Evolutionary conservation across 73 alveolate genomes (phyloP), one percentile per base, ranked within the genome.

Genomic region (Paramecium tetraurelia): DNA sequence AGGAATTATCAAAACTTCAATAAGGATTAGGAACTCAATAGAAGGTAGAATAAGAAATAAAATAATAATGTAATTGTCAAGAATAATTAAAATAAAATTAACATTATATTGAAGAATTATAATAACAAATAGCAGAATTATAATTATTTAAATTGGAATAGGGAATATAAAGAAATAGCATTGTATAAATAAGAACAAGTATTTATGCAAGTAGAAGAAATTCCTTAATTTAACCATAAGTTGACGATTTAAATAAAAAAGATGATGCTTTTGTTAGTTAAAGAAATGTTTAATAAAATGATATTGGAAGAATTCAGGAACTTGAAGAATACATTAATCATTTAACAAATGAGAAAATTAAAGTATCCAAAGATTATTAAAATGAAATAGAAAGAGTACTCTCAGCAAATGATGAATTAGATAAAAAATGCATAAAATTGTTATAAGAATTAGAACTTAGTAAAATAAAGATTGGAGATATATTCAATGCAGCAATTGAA

Each of bases 101-200:
- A 53, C 33, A 53, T 18, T 53, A 53, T 53, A 63, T 63, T 27
- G 41, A 63, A 22, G 46, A 63, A 12, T 63, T 31, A 31, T 10
- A 63, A 63, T 63, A 63, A 63, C n/a, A 63, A 33, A 63, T 63
- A 22, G 84, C 84, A 12, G 84, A 63, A 63, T 33, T 63, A 63
- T 41, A 63, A 63, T 8, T 31, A 31, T 27, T 3, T 27, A 63
- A 31, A 63, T 63, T 31, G 5, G 84, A 63, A 63, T 3, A 63
- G 11, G 46, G 50, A 63, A 33, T 63, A 22, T 24, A 63, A 63
- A 63, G 84, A 33, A 63, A 63, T 63, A 63, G 84, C 31, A 27
- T 63, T 14, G 14, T 0, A 3, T 24, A 63, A 63, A 63, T 63
- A 31, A 63, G 84, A 63, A 63, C 84, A 22, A 63, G 84, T 63